A percentile compares a stretch with the other conserved stretches of the same genome.
phyloP scores from a whole-genome alignment of 2,329 filamentous ascomycete genomes.

The Ceratocystis cubensis region DNA sequence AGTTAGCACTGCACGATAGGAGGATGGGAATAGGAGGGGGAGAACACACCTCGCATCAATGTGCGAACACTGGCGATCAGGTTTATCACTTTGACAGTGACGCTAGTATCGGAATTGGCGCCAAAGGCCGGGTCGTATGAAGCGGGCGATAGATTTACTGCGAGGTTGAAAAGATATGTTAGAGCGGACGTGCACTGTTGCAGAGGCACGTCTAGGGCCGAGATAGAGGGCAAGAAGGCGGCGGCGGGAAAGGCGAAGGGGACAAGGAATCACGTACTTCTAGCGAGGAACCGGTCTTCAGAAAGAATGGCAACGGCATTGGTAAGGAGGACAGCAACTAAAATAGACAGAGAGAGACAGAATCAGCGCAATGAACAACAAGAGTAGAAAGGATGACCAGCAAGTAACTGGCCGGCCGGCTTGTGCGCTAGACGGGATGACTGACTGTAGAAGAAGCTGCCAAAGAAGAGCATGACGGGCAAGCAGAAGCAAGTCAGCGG shows the following conservation, averaged over 20 bases:
- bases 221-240: not conserved
- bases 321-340: conserved; percentile 69
- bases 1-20: not conserved
- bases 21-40: not conserved
- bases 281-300: conserved; percentile 82
- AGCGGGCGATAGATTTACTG: conserved; percentile 62
- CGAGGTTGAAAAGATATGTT: conserved; percentile 11
- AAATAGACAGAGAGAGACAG: not conserved
- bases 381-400: not conserved
- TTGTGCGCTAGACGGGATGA: conserved; percentile 9
- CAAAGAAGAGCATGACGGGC: conserved; percentile 52
- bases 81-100: conserved; percentile 79
- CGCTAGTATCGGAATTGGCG: conserved; percentile 55
- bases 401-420: not conserved
- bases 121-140: conserved; percentile 69
- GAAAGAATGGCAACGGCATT: conserved; percentile 91
- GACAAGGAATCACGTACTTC: conserved; percentile 32
- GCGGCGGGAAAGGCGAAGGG: not conserved
- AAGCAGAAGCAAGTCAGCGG: conserved; percentile 1
- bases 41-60: conserved; percentile 66
- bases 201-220: not conserved
- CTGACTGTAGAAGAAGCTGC: conserved; percentile 55
- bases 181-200: conserved; percentile 15
- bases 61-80: conserved; percentile 83
- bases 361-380: not conserved